Evolutionary conservation across 108 stramenopile genomes (phyloP).

Genomic region (Bacterosira constricta): DNA sequence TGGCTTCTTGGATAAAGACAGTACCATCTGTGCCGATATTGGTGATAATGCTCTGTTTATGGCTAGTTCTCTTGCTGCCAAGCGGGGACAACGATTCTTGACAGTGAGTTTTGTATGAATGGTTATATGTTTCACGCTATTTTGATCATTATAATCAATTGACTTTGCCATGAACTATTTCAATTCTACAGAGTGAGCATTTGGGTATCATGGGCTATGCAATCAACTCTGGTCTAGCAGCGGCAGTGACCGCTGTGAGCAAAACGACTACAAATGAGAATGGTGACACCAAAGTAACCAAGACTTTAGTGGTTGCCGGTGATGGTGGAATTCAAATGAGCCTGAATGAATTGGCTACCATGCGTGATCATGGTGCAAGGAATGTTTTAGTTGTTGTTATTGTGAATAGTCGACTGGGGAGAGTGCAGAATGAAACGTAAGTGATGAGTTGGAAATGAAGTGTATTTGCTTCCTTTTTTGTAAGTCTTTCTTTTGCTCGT

Average conservation of each 20-base stretch:
- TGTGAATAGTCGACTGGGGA: constrained; percentile 15
- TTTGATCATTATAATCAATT: no score
- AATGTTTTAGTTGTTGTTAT: constrained; percentile 35
- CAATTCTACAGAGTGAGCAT: constrained; percentile 30
- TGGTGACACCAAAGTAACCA: background rate
- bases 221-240: constrained; percentile 46
- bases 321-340: constrained; percentile 58
- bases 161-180: no score
- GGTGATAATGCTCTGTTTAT: constrained; percentile 42
- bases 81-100: constrained; percentile 45
- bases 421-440: constrained; percentile 33
- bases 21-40: constrained; percentile 35
- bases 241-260: constrained; percentile 7
- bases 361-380: constrained; percentile 13
- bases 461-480: no score
- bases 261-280: background rate
- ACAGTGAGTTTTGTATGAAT: constrained; percentile 9
- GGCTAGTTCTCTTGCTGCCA: constrained; percentile 28
- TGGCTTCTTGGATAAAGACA: constrained; percentile 9
- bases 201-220: constrained; percentile 61
- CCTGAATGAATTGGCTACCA: constrained; percentile 30
- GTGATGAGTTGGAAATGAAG: no score
- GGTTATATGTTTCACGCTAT: no score
- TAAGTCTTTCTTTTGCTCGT: no score
- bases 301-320: constrained; percentile 46